phyloP scores from a whole-genome alignment of 106 monocot genomes.

The Vanilla planifolia region DNA sequence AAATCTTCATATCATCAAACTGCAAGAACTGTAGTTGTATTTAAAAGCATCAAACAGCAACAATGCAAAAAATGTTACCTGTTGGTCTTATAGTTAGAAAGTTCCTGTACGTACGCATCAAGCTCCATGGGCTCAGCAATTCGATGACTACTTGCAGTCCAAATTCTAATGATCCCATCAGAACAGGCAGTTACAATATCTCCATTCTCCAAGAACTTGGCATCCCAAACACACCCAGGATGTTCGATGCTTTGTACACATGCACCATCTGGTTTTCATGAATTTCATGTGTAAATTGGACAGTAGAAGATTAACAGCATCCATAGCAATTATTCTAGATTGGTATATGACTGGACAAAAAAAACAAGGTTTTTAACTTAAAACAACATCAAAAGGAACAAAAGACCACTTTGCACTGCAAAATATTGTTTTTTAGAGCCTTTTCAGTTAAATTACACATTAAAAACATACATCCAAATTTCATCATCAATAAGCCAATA shows the following conservation, averaged over 20 bases:
- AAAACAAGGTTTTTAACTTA: not conserved
- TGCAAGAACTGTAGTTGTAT: not conserved
- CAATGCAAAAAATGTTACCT: slow-evolving; percentile 33
- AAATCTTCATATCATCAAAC: not conserved
- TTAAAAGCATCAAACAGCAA: not conserved
- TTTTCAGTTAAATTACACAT: no score
- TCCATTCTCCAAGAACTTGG: slow-evolving; percentile 88
- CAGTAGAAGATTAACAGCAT: not conserved
- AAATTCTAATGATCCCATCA: slow-evolving; percentile 71
- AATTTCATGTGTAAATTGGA: slow-evolving; percentile 1
- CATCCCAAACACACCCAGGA: slow-evolving; percentile 98
- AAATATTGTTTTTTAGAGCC: no score
- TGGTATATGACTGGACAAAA: not conserved
- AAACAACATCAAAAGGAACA: no score
- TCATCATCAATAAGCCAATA: no score
- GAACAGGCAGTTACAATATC: slow-evolving; percentile 94
- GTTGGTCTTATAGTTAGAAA: slow-evolving; percentile 53
- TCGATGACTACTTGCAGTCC: slow-evolving; percentile 48
- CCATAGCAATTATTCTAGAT: not conserved
- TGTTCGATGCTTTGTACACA: slow-evolving; percentile 95
- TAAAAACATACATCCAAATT: no score
- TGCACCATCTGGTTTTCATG: slow-evolving; percentile 51
- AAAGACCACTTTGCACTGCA: no score
- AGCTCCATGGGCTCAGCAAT: slow-evolving; percentile 38
- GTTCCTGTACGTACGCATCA: slow-evolving; percentile 54